These are phyloP conservation scores for Penicillium sp. DNA, from an alignment of 2,329 filamentous ascomycete genomes.

Conservation along the genomic window DNA sequence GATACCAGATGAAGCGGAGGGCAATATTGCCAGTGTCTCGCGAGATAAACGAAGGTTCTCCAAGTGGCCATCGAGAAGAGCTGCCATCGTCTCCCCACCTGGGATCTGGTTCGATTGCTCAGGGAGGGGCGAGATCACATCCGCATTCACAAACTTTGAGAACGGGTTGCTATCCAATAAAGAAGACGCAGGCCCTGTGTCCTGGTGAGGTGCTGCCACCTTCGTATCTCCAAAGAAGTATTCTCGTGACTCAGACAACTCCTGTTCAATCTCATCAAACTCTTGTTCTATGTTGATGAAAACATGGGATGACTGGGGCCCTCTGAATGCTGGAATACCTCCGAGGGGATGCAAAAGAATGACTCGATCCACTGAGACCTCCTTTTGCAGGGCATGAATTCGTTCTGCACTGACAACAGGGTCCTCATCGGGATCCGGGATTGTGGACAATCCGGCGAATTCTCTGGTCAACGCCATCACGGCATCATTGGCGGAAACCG, in stretches of 20 bases:
- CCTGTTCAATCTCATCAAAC: conserved; percentile 68
- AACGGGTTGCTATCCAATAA: conserved; percentile 47
- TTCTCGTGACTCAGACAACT: conserved; percentile 54
- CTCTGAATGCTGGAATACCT: conserved; percentile 72
- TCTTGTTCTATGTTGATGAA: conserved; percentile 96
- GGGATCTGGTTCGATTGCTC: conserved; percentile 14
- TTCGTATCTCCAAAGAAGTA: conserved; percentile 15
- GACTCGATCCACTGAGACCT: conserved; percentile 76
- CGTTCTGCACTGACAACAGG: conserved; percentile 44
- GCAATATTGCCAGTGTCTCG: conserved; percentile 73
- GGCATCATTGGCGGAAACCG: conserved; percentile 64
- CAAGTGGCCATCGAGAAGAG: conserved; percentile 55
- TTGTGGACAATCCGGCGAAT: conserved; percentile 68
- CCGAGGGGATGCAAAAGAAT: conserved; percentile 88
- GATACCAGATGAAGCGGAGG: conserved; percentile 81
- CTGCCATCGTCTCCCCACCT: conserved; percentile 15
- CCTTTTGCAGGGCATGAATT: conserved; percentile 49
- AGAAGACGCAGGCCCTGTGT: conserved; percentile 18
- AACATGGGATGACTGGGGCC: conserved; percentile 68
- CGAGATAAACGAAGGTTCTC: conserved; percentile 76
- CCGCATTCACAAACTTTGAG: conserved; percentile 46
- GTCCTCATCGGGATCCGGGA: conserved; percentile 49
- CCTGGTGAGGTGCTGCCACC: conserved; percentile 22
- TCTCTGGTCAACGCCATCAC: conserved; percentile 77
- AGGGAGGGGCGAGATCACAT: conserved; percentile 29